phyloP scores from a whole-genome alignment of 805 yeast genomes.

The Wickerhamomyces queroliae region DNA sequence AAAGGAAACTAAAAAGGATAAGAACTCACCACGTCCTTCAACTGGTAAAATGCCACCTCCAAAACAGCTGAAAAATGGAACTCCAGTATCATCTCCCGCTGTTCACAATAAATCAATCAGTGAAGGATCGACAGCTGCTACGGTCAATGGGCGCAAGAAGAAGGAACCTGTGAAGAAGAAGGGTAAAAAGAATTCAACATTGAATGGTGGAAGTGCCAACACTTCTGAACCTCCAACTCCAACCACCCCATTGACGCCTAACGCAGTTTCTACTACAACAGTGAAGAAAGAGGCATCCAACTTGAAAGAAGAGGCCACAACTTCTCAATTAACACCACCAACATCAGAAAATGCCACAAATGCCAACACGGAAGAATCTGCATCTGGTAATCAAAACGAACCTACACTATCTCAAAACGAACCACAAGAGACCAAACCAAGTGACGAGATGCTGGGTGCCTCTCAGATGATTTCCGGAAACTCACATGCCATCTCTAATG shows the following conservation, averaged over 20 bases:
- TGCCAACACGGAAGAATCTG: conserved; percentile 1
- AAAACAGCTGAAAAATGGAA: conserved; percentile 6
- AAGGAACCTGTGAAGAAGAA: conserved; percentile 18
- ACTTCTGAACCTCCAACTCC: conserved; percentile 37
- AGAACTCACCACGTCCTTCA: not conserved
- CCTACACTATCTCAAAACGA: not conserved
- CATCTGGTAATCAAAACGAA: not conserved
- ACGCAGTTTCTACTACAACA: conserved; percentile 2
- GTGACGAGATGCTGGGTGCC: conserved; percentile 10
- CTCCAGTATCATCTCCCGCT: conserved; percentile 8
- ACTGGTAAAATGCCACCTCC: conserved; percentile 21
- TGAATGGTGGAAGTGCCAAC: conserved; percentile 10
- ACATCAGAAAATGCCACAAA: conserved; percentile 22
- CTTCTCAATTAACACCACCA: conserved; percentile 11
- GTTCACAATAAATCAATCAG: conserved; percentile 2
- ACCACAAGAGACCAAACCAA: not conserved
- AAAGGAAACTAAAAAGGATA: conserved; percentile 19
- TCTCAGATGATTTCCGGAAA: conserved; percentile 12
- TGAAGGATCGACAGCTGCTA: not conserved
- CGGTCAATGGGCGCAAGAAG: conserved; percentile 14
- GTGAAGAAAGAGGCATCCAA: conserved; percentile 8
- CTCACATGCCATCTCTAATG: conserved; percentile 21
- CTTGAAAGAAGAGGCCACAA: not conserved
- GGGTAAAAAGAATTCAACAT: conserved; percentile 7
- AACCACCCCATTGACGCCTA: conserved; percentile 34